Base-by-base conservation (phyloP, 495 filamentous ascomycete genomes). In the Immersiella caudata region DNA sequence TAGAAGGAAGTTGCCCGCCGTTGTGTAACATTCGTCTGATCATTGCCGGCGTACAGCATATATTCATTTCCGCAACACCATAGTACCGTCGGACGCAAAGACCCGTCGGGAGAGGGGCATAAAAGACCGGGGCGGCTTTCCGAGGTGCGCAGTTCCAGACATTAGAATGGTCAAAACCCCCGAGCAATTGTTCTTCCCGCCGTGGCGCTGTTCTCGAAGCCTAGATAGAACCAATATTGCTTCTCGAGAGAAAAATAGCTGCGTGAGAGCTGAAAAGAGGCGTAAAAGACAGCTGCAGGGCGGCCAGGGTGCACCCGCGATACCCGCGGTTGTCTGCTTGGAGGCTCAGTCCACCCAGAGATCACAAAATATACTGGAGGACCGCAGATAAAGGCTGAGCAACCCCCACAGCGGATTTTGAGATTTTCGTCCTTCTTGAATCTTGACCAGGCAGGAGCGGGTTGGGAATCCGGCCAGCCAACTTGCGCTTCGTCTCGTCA, bases 71-170 rank as follows among this genome's bases (percentile, higher is more conserved):
- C 54, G 22, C 54, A 20, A n/a, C 26, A 33, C 57, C 20, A 20
- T 20, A 21, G 25, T 21, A 7, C 57, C 16, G 14, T 60, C 57
- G 57, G 57, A 60, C 29, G 57, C 57, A 60, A 22, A 60, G 26
- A 36, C 26, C 57, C 57, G 57, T 3, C 5, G 26, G 29, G 25
- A 36, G 40, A 46, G 40, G 40, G 40, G 40, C 52, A 55, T 22
- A 8, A 22, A n/a, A n/a, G 7, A 26, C 2, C 21, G n/a, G 24
- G 20, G 20, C n/a, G 49, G 49, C 5, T 21, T 55, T 55, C 24
- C 52, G 21, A 57, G 22, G 22, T 21, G 54, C 6, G 40, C 40
- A 2, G 40, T 46, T 46, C 40, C 40, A 46, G 40, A 46, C 11
- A 46, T 46, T 57, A 57, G 54, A 57, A 57, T 16, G 54, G 54